Percentiles rank a stretch among this genome's conserved stretches.
Evolutionary conservation across 257 asterid genomes (phyloP).

Genomic region (Hygrophila difformis): DNA sequence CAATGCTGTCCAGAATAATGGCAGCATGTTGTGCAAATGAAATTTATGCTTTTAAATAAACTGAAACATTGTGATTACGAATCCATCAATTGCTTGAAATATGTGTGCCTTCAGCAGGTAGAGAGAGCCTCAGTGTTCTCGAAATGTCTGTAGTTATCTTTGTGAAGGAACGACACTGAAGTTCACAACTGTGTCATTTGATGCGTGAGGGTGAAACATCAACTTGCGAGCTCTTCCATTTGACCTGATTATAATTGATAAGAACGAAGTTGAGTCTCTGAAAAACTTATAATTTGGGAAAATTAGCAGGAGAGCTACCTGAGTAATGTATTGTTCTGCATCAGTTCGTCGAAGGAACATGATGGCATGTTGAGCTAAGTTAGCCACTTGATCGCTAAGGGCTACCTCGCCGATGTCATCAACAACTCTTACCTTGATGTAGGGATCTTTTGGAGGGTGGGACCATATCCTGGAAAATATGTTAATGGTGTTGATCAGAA

Average conservation of each 20-base stretch:
- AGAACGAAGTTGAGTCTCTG: not conserved
- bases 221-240: slow-evolving; percentile 81
- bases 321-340: slow-evolving; percentile 83
- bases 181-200: no score
- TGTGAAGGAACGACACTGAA: no score
- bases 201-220: no score
- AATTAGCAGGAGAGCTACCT: slow-evolving; percentile 28
- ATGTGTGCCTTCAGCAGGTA: no score
- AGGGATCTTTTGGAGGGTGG: slow-evolving; percentile 99
- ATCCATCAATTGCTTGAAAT: no score
- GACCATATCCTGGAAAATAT: slow-evolving; percentile 60
- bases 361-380: slow-evolving; percentile 74
- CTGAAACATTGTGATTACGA: no score
- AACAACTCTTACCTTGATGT: slow-evolving; percentile 79
- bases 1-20: no score
- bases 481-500: no score
- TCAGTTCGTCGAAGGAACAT: slow-evolving; percentile 84
- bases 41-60: no score
- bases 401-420: slow-evolving; percentile 79
- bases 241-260: slow-evolving; percentile 34
- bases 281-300: not conserved
- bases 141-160: no score
- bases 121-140: no score
- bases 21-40: no score
- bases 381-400: slow-evolving; percentile 70